Base-by-base conservation (phyloP, 805 yeast genomes). In the Saccharomycopsis fodiens region DNA sequence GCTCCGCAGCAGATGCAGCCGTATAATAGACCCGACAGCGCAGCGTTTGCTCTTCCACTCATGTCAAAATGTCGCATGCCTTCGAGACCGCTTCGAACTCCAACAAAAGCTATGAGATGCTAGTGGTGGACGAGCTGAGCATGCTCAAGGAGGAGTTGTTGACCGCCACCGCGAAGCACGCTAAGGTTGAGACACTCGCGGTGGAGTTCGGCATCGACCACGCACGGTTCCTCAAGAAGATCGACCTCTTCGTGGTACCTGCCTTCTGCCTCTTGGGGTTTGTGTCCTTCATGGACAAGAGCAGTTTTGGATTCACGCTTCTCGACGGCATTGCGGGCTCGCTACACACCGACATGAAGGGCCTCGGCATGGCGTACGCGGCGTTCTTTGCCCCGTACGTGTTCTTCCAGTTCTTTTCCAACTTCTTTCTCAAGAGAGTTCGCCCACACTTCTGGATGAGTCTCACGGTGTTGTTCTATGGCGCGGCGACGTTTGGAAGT, bases 371-470 rank as follows among this genome's bases (percentile, higher is more conserved):
- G 48, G 82, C 83, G 2, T 68, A 82, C 53, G 78, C 85, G 5
- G 73, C 81, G 6, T 82, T 82, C 60, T 82, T 81, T 53, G 79
- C 79, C 13, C 86, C 86, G 3, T 82, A 82, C 57, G 66, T 81
- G 15, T 55, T 69, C 32, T 79, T 78, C 52, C 85, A 81, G 59
- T 68, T 81, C 16, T 67, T 82, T 12, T 74, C 85, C 10, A 82
- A 82, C 59, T 76, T 73, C 57, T 54, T 72, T 37, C 65, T 82
- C 56, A 80, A 80, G 52, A 61, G 66, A 44, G 64, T 81, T 42
- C 66, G 66, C 40, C 89, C 89, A 4, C 84, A 78, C 51, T 60
- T 71, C 4, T 82, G 85, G 81, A 66, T 82, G 45, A 64, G 78
- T 30, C 48, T 57, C 1, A 74, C 82, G 59, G 76, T 82, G 61